phyloP scores from a whole-genome alignment of 2,329 filamentous ascomycete genomes.

The Rugonectria rugulosa region DNA sequence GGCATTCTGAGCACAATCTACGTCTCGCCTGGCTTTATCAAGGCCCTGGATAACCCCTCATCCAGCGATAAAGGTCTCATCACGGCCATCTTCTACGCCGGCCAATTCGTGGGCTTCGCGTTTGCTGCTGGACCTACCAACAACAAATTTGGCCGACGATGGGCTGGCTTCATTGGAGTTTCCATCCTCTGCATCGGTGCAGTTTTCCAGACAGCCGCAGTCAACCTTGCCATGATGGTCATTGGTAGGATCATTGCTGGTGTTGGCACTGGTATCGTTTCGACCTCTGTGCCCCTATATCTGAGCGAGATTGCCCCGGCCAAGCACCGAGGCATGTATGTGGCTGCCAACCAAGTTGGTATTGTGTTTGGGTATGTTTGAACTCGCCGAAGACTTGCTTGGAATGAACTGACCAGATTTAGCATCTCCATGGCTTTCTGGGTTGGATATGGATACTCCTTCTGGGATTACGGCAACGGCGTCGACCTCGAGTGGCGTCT shows the following conservation, averaged over 20 bases:
- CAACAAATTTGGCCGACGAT: slow-evolving; percentile 59
- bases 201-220: slow-evolving; percentile 54
- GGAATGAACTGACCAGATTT: background rate
- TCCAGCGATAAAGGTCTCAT: slow-evolving; percentile 59
- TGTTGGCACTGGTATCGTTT: slow-evolving; percentile 61
- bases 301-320: slow-evolving; percentile 66
- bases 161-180: slow-evolving; percentile 58
- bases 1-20: slow-evolving; percentile 48
- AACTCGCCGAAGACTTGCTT: background rate
- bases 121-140: slow-evolving; percentile 60
- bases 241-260: slow-evolving; percentile 60
- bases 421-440: slow-evolving; percentile 42
- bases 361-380: slow-evolving; percentile 60
- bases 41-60: slow-evolving; percentile 52
- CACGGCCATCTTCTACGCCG: slow-evolving; percentile 65
- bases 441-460: slow-evolving; percentile 64
- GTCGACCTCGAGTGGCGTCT: slow-evolving; percentile 60
- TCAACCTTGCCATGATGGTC: slow-evolving; percentile 54
- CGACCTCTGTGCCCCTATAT: slow-evolving; percentile 64
- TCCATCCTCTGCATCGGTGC: slow-evolving; percentile 57
- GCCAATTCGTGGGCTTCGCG: slow-evolving; percentile 63
- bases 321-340: slow-evolving; percentile 60
- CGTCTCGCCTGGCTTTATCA: slow-evolving; percentile 62
- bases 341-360: slow-evolving; percentile 67
- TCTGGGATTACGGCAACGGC: slow-evolving; percentile 56